phyloP scores from a whole-genome alignment of 1,284 basidiomycete species.

The Pseudozyma flocculosa region DNA sequence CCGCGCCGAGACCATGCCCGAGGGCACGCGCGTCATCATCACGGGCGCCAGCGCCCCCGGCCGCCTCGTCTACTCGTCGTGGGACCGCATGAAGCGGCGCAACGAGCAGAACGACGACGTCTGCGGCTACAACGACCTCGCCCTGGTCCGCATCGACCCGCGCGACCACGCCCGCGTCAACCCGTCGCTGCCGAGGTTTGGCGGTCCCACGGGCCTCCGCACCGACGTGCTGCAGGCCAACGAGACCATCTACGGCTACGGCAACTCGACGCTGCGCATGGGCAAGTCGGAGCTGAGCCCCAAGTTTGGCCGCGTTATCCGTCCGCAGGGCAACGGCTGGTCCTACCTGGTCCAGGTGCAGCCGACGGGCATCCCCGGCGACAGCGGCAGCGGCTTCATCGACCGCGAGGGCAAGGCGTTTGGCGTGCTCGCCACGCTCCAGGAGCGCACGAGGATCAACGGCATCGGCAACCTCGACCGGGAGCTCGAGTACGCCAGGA shows the following conservation, averaged over 20 bases:
- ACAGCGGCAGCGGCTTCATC: slow-evolving; percentile 35
- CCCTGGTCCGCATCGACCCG: slow-evolving; percentile 36
- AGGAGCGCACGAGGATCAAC: slow-evolving; percentile 10
- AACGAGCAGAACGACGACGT: slow-evolving; percentile 33
- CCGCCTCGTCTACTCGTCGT: slow-evolving; percentile 31
- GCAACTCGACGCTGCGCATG: slow-evolving; percentile 41
- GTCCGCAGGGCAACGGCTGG: slow-evolving; percentile 35
- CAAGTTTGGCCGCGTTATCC: slow-evolving; percentile 37
- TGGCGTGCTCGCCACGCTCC: slow-evolving; percentile 35
- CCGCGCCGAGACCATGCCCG: slow-evolving; percentile 23
- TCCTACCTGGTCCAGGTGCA: slow-evolving; percentile 30
- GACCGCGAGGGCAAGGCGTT: slow-evolving; percentile 32
- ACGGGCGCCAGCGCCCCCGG: slow-evolving; percentile 34
- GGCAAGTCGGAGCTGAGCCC: slow-evolving; percentile 34
- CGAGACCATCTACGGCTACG: slow-evolving; percentile 39
- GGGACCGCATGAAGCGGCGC: slow-evolving; percentile 37
- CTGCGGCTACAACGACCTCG: slow-evolving; percentile 40
- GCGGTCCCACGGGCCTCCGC: slow-evolving; percentile 34
- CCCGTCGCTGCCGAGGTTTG: slow-evolving; percentile 38
- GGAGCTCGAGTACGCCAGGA: slow-evolving; percentile 28
- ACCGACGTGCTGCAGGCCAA: slow-evolving; percentile 9
- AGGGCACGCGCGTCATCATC: slow-evolving; percentile 35
- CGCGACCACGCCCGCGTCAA: slow-evolving; percentile 38
- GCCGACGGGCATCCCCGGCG: slow-evolving; percentile 39
- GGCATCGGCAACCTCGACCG: slow-evolving; percentile 32